Evolutionary conservation across 179 eudicot species (phyloP), one percentile per base, ranked within the genome.

Genomic region (Vitellaria paradoxa): DNA sequence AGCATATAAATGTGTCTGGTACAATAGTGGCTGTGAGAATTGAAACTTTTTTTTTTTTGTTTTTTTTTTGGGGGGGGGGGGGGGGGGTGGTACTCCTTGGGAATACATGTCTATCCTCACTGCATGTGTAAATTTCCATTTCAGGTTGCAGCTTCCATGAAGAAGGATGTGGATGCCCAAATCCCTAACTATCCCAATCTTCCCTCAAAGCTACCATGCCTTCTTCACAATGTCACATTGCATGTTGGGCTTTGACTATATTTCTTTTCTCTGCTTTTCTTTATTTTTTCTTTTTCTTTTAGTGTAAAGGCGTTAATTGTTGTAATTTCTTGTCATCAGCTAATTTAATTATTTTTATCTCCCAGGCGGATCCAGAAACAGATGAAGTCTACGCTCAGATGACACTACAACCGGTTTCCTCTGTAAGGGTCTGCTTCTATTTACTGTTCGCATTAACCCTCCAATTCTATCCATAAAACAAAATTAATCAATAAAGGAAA

Each of bases 371-470:
- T 88, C 92, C 97, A 75, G 98, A 96, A 84, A 96, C 99, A 47
- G 99, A 96, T 72, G 99, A 93, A 92, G 99, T 96, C 24, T 96
- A 96, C 85, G 98, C 99, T 68, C 94, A 93, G 86, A 92, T 96
- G 99, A 96, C 99, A 14, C 94, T 96, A 46, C 97, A 92, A 78
- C 98, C 99, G 7, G 87, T 93, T 85, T 87, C 96, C 67, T 86
- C 96, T 42, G 99, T 96, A 88, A 80, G 94, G 45, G 62, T 68
- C 40, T 60, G 65, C 75, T 40, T 37, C 52, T 6, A 9, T 68
- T 57, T 49, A 24, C 23, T 37, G 26, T 12, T 20, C 59, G 60
- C 59, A 50, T 64, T 56, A 10, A 42, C 24, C 17, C 23, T 30
- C 7, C 37, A 64, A 57, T 76, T n/a, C 15, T 47, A 72, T 53